Base-by-base conservation (phyloP, 768 basidiomycete genomes). In the Crepidotus variabilis region DNA sequence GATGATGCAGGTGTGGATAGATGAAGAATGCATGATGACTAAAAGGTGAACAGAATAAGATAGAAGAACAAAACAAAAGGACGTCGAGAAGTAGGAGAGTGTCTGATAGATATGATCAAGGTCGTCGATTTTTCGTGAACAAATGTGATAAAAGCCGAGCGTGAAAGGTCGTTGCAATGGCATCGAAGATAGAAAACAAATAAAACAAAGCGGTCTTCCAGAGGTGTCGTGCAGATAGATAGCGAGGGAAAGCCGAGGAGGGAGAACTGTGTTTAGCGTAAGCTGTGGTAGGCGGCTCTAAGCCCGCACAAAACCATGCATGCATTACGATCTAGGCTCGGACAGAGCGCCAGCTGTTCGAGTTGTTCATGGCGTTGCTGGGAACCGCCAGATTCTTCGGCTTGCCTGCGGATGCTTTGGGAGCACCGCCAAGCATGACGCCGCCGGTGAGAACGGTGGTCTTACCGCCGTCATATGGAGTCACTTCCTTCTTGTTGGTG, bases 391-490 rank as follows among this genome's bases (percentile, higher is more conserved):
- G 49, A 48, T 66, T 66, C 59, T 65, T 65, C 52, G 69, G 49
- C 64, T 68, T 69, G 58, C 55, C 39, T 34, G 68, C 68, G 56
- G 58, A 36, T 34, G 67, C 58, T 60, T 73, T 77, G 36, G 78
- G 67, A 59, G 66, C 75, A 50, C 75, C 77, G 50, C 89, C 90
- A 58, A 92, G 87, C 90, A 92, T 92, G 61, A 92, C 90, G 60
- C 90, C 90, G 55, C 90, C 90, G 2, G 90, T 91, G 63, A 92
- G 82, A 50, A 92, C 90, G 24, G 90, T 91, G 52, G 90, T 92
- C 80, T 90, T 91, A 60, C 90, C 90, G 55, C 89, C 90, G 62
- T 92, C 90, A 63, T 92, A 92, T 64, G 88, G 87, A 48, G 90
- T 92, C 60, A 92, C 87, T 47, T 88, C 87, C 53, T 72, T 90